Conservation (phyloP, 768 basidiomycete species). For the Rubroboletus pulcherrimus region DNA sequence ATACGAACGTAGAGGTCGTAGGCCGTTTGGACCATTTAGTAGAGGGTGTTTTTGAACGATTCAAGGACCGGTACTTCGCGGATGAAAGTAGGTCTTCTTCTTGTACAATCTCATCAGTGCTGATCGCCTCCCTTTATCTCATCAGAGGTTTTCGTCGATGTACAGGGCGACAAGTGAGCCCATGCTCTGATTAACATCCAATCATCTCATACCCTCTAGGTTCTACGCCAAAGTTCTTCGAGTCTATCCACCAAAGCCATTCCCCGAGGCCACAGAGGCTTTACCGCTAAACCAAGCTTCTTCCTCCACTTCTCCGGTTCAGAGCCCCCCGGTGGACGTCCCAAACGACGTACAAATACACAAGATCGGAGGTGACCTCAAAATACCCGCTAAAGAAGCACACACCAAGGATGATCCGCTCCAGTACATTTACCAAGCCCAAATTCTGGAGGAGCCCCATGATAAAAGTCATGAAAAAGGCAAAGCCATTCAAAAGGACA, state of each 20-base stretch:
- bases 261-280: conserved; percentile 38
- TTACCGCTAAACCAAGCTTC: conserved; percentile 25
- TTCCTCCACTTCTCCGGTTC: conserved; percentile 47
- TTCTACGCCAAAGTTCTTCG: conserved; percentile 80
- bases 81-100: conserved; percentile 71
- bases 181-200: not conserved
- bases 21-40: conserved; percentile 94
- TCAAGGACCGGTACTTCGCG: conserved; percentile 91
- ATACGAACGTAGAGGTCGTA: conserved; percentile 73
- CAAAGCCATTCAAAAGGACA: conserved; percentile 52
- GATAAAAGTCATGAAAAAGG: conserved; percentile 63
- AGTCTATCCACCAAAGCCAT: conserved; percentile 66
- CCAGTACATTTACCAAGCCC: conserved; percentile 84
- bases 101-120: conserved; percentile 6
- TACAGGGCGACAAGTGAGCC: conserved; percentile 81
- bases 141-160: conserved; percentile 83
- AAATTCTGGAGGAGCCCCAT: conserved; percentile 74
- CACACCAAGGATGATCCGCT: conserved; percentile 71
- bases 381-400: conserved; percentile 67
- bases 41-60: conserved; percentile 92
- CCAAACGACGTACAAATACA: conserved; percentile 58
- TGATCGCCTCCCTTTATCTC: conserved; percentile 14
- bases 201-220: conserved; percentile 38
- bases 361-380: conserved; percentile 74
- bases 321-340: conserved; percentile 38